Percentiles rank a stretch among this genome's conserved stretches.
Evolutionary conservation across 176 grass and related monocot genomes (phyloP).

Genomic region (Poa annua): DNA sequence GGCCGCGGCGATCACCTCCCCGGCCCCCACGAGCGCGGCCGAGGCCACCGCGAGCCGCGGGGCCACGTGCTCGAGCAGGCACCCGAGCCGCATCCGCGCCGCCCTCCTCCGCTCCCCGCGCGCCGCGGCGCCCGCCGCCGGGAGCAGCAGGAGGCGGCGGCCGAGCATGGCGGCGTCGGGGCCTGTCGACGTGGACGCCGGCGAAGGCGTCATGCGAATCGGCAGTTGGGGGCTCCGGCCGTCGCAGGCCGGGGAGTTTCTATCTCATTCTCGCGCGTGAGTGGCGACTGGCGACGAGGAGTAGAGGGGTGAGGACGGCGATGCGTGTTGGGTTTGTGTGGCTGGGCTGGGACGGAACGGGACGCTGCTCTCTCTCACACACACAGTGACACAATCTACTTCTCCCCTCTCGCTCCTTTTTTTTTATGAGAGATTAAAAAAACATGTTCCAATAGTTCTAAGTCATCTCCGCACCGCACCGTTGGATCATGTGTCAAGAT

Average conservation of each 20-base stretch:
- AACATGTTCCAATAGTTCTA: too few relatives aligned
- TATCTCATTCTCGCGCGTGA: conserved; percentile 53
- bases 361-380: not conserved
- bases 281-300: conserved; percentile 47
- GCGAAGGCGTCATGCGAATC: conserved; percentile 54
- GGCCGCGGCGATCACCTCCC: conserved; percentile 77
- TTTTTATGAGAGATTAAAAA: too few relatives aligned
- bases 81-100: conserved; percentile 59
- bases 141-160: conserved; percentile 57
- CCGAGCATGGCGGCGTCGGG: conserved; percentile 59
- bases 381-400: not conserved
- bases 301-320: not conserved
- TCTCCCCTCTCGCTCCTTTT: too few relatives aligned
- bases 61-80: conserved; percentile 68
- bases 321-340: conserved; percentile 47
- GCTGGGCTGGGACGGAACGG: conserved; percentile 44
- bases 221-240: conserved; percentile 33
- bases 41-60: conserved; percentile 64
- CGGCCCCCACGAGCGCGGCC: conserved; percentile 58
- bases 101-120: conserved; percentile 33
- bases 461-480: too few relatives aligned
- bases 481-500: too few relatives aligned
- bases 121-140: conserved; percentile 32
- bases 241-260: conserved; percentile 10
- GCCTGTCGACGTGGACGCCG: conserved; percentile 54